A percentile compares a stretch with the other conserved stretches of the same genome.
These are phyloP conservation scores for Yarrowia osloensis DNA, from an alignment of 805 yeast genomes.

Conservation along the genomic window DNA sequence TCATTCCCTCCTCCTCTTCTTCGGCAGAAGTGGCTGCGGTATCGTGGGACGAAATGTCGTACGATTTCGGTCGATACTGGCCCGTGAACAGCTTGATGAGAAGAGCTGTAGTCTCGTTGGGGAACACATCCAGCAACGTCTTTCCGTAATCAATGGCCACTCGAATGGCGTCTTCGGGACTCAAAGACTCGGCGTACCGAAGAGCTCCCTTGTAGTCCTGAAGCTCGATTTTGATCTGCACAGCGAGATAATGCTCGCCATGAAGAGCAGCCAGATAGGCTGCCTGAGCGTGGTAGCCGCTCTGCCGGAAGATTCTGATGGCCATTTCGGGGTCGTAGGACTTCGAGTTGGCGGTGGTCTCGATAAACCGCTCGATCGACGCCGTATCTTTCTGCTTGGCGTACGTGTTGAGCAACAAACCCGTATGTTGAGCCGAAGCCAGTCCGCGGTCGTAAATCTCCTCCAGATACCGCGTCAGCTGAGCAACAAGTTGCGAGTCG, in stretches of 20 bases:
- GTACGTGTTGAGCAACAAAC: conserved; percentile 73
- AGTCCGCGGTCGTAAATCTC: conserved; percentile 55
- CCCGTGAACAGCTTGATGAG: conserved; percentile 90
- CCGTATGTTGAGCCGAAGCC: conserved; percentile 79
- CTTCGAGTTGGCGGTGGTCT: conserved; percentile 37
- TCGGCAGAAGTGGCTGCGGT: background rate
- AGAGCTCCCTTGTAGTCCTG: conserved; percentile 61
- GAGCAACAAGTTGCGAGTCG: conserved; percentile 69
- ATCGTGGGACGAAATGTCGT: conserved; percentile 32
- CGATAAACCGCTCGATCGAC: conserved; percentile 59
- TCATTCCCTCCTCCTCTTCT: conserved; percentile 29
- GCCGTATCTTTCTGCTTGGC: conserved; percentile 69
- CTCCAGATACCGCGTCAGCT: conserved; percentile 64
- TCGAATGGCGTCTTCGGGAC: conserved; percentile 74
- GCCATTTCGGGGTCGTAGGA: conserved; percentile 62
- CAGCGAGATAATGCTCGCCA: conserved; percentile 72
- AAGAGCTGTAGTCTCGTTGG: conserved; percentile 78
- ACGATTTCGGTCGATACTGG: conserved; percentile 55
- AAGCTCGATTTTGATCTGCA: conserved; percentile 72
- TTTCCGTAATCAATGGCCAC: conserved; percentile 70
- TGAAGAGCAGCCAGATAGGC: conserved; percentile 67
- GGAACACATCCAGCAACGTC: conserved; percentile 61
- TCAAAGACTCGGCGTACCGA: conserved; percentile 63
- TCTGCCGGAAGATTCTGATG: conserved; percentile 69
- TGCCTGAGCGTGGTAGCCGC: conserved; percentile 66